Evolutionary conservation across 148 eudicot species (phyloP).

Genomic region (Salicornia ramosissima): DNA sequence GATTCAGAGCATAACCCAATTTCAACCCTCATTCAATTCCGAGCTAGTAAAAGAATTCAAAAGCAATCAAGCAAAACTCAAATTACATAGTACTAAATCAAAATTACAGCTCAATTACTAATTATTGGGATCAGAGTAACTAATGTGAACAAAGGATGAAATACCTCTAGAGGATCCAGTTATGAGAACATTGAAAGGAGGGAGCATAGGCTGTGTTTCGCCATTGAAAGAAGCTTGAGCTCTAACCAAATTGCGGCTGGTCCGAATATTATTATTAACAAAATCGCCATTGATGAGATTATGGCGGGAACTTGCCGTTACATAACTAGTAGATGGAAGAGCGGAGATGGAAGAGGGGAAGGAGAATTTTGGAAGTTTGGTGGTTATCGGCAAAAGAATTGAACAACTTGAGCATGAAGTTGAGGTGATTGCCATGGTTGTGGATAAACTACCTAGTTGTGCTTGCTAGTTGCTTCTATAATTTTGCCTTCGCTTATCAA

Average conservation of each 20-base stretch:
- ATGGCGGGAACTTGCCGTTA: conserved; percentile 15
- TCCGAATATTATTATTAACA: no score
- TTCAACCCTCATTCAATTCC: no score
- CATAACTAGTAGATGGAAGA: not conserved
- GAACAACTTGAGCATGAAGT: not conserved
- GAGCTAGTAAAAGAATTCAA: no score
- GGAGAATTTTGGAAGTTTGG: not conserved
- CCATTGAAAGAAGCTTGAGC: conserved; percentile 20
- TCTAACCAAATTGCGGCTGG: not conserved
- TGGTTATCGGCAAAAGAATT: not conserved
- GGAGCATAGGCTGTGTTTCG: conserved; percentile 47
- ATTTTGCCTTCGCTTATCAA: no score
- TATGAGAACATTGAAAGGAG: conserved; percentile 81
- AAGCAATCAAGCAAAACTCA: not conserved
- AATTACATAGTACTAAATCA: not conserved
- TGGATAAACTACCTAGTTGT: not conserved
- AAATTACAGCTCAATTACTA: not conserved
- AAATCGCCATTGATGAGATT: not conserved
- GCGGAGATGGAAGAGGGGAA: not conserved
- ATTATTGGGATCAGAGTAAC: no score
- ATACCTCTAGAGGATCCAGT: conserved; percentile 83
- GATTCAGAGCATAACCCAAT: no score
- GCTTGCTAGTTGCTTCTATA: no score
- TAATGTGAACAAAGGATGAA: no score
- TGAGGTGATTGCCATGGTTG: conserved; percentile 14